Evolutionary conservation across 352 stramenopile species (phyloP).

Genomic region (Phytophthora boehmeriae): DNA sequence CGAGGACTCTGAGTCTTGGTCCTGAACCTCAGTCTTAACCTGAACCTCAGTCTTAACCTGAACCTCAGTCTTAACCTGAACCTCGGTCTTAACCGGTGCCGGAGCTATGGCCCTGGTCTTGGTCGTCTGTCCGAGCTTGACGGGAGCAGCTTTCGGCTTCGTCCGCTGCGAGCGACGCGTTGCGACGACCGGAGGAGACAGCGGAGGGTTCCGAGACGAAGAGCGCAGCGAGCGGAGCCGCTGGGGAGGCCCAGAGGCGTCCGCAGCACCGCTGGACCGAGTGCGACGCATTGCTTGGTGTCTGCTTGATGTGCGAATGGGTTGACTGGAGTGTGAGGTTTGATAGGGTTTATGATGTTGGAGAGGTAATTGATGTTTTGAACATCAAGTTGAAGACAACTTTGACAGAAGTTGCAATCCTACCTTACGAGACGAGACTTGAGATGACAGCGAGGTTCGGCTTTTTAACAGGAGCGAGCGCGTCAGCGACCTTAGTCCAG

Average conservation of each 20-base stretch:
- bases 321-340: background rate
- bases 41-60: conserved; percentile 8
- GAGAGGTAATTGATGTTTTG: background rate
- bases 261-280: conserved; percentile 20
- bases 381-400: too few relatives aligned
- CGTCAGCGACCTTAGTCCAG: too few relatives aligned
- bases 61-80: background rate
- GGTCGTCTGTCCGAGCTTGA: conserved; percentile 12
- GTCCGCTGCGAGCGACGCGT: conserved; percentile 17
- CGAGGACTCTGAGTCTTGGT: too few relatives aligned
- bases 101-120: background rate
- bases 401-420: too few relatives aligned
- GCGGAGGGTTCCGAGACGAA: conserved; percentile 15
- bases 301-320: too few relatives aligned
- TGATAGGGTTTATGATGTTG: background rate
- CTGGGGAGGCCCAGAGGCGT: conserved; percentile 14
- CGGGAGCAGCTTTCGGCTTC: background rate
- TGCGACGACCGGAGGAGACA: conserved; percentile 19
- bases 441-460: too few relatives aligned
- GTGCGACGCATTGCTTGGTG: conserved; percentile 34
- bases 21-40: too few relatives aligned
- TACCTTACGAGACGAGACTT: too few relatives aligned
- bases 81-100: background rate
- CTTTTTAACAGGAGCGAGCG: too few relatives aligned
- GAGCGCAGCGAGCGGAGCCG: conserved; percentile 28